These are phyloP conservation scores for Chlorella sp. DNA, from an alignment of 139 green algal species.

Conservation along the genomic window DNA sequence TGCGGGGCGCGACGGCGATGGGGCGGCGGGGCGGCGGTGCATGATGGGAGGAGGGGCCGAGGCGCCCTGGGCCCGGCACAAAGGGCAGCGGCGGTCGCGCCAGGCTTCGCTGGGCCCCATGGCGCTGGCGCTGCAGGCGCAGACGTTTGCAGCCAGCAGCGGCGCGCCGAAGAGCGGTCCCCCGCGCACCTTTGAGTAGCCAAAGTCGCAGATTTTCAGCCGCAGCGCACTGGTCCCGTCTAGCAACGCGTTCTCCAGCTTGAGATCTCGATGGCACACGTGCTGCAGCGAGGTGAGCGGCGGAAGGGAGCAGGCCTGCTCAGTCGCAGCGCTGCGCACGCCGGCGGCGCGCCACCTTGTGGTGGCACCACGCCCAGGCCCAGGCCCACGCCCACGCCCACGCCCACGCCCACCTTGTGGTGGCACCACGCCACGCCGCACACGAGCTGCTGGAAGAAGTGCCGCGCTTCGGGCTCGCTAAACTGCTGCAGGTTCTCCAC, in stretches of 20 bases:
- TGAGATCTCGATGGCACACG: conserved; percentile 96
- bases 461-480: conserved; percentile 93
- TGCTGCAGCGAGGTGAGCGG: conserved; percentile 47
- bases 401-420: conserved; percentile 46
- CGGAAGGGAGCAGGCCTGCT: not conserved
- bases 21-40: too few relatives aligned
- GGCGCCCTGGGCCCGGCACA: too few relatives aligned
- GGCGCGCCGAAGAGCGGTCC: conserved; percentile 32
- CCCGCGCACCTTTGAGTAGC: conserved; percentile 46
- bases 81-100: too few relatives aligned
- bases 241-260: conserved; percentile 98
- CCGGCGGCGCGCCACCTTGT: not conserved
- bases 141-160: too few relatives aligned
- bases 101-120: too few relatives aligned
- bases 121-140: too few relatives aligned
- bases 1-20: too few relatives aligned
- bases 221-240: conserved; percentile 76
- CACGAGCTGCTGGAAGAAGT: conserved; percentile 99
- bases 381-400: not conserved
- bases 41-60: too few relatives aligned
- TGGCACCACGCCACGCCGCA: conserved; percentile 95
- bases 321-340: not conserved
- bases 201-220: conserved; percentile 99
- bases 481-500: conserved; percentile 91
- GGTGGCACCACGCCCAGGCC: not conserved